These are phyloP conservation scores for Phytophthora boehmeriae DNA, from an alignment of 352 stramenopile species.

Conservation along the genomic window DNA sequence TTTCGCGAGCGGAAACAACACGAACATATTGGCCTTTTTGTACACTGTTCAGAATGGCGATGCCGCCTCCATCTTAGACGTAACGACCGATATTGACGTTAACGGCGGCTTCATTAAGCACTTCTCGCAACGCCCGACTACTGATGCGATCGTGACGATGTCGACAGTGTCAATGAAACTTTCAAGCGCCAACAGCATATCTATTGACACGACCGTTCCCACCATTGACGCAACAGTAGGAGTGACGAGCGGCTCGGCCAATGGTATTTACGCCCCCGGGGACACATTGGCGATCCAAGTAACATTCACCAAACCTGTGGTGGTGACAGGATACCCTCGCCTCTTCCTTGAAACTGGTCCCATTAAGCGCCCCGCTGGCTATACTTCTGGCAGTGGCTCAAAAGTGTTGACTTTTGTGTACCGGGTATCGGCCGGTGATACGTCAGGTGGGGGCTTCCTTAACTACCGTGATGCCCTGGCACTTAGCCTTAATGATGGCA, in stretches of 20 bases:
- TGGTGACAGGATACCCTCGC: conserved; percentile 63
- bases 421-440: conserved; percentile 67
- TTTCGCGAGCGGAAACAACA: conserved; percentile 74
- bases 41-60: conserved; percentile 76
- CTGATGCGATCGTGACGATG: conserved; percentile 59
- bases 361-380: conserved; percentile 72
- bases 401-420: conserved; percentile 79
- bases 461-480: conserved; percentile 72
- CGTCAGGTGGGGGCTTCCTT: conserved; percentile 49
- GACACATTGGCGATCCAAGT: conserved; percentile 68
- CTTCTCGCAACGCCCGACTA: conserved; percentile 69
- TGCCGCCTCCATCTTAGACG: conserved; percentile 49
- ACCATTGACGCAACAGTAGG: conserved; percentile 60
- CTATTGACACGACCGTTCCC: conserved; percentile 66
- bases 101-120: conserved; percentile 79
- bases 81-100: conserved; percentile 55
- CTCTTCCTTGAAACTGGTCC: conserved; percentile 75
- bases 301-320: conserved; percentile 82
- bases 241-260: conserved; percentile 50
- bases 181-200: conserved; percentile 54
- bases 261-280: conserved; percentile 73
- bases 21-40: conserved; percentile 64
- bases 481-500: conserved; percentile 70
- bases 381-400: conserved; percentile 62
- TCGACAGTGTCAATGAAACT: conserved; percentile 50